phyloP scores from a whole-genome alignment of 768 basidiomycete species.

The Thelephora aurantiotincta region DNA sequence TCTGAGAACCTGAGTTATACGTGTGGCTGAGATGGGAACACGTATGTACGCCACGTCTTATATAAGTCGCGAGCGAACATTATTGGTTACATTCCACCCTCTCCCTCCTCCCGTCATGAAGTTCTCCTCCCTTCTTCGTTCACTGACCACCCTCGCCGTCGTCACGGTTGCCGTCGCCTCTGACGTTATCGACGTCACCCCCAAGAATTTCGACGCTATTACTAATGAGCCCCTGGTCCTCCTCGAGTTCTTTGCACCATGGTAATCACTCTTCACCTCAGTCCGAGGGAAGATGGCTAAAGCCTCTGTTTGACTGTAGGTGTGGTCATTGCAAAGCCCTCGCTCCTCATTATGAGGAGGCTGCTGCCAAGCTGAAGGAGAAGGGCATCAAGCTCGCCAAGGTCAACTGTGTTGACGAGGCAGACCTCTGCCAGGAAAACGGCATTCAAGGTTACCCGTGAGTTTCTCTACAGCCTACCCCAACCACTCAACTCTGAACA shows the following conservation, averaged over 20 bases:
- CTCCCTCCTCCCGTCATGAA: slow-evolving; percentile 40
- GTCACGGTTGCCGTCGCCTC: slow-evolving; percentile 46
- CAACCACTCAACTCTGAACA: not conserved
- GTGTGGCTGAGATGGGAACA: not conserved
- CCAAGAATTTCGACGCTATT: slow-evolving; percentile 56
- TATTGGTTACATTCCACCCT: slow-evolving; percentile 4
- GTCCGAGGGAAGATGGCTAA: not conserved
- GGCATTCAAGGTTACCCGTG: slow-evolving; percentile 93
- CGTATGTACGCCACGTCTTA: slow-evolving; percentile 6
- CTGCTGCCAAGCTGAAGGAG: slow-evolving; percentile 85
- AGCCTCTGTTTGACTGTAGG: slow-evolving; percentile 25
- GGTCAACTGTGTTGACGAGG: slow-evolving; percentile 92
- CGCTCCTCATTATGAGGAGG: slow-evolving; percentile 88
- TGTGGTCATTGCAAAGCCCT: slow-evolving; percentile 95
- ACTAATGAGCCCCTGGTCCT: slow-evolving; percentile 60
- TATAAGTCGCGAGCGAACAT: slow-evolving; percentile 28
- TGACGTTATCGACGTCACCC: slow-evolving; percentile 72
- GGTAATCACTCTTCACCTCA: slow-evolving; percentile 25
- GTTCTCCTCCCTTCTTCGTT: slow-evolving; percentile 32
- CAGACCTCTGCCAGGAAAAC: slow-evolving; percentile 79
- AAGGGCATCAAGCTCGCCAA: slow-evolving; percentile 86
- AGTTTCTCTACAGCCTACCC: slow-evolving; percentile 16
- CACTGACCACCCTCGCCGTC: slow-evolving; percentile 39
- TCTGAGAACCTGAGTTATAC: not conserved
- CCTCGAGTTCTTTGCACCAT: slow-evolving; percentile 93